Evolutionary conservation across 306 rosid genomes (phyloP), one percentile per base, ranked within the genome.

Genomic region (Pterocarpus macrocarpus): DNA sequence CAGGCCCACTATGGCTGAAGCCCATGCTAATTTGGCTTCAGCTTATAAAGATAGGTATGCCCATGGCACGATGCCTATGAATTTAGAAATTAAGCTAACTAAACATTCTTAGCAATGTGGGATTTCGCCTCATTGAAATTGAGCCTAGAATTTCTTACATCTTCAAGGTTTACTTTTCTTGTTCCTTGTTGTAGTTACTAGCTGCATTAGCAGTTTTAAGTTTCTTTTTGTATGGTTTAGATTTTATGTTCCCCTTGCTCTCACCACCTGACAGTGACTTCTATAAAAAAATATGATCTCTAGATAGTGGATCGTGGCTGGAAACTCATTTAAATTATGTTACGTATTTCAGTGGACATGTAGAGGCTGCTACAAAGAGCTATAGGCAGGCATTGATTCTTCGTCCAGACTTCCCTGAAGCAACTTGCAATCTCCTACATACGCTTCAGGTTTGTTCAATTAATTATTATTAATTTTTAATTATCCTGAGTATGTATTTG

Each of bases 11-110:
- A 93, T 93, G 98, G 99, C 99, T 15, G 99, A 96, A 86, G 99
- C 99, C 66, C 99, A 96, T 92, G 99, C 98, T 55, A 96, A 96
- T 82, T 83, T 96, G 91, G 99, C 99, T 64, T 96, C 99, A 72
- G 98, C 99, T 59, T 94, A 93, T 86, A 96, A 96, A 84, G 99
- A 96, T 81, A 96, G 98, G 99, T 93, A 70, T 82, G 63, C 6
- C 69, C 22, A 11, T 53, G 4, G 16, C n/a, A 53, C 22, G 38
- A 47, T 66, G 33, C 62, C 34, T 53, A 53, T 39, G 28, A 34
- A 47, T 15, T 49, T 17, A 39, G 55, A 82, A 70, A 45, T 6
- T 64, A 22, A 43, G 15, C 39, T 16, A 63, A 4, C 13, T 70
- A 38, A 5, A 9, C 35, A 28, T 53, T 57, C 56, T 17, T 43